phyloP scores from a whole-genome alignment of 139 green algal species.

The Microglena sp. region DNA sequence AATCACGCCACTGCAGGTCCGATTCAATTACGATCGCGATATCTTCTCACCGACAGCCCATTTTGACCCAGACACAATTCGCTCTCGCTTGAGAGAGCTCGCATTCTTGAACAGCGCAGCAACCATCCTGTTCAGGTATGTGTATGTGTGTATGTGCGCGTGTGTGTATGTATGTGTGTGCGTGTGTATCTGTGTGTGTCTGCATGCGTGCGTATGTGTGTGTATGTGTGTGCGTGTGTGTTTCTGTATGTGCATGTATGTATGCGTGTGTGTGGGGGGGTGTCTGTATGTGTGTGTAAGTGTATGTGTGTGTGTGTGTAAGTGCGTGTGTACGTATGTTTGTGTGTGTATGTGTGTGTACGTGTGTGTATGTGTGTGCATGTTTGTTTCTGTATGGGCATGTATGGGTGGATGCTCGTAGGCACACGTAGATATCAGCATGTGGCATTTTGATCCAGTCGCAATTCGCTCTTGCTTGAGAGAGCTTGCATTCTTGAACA shows the following conservation, averaged over 20 bases:
- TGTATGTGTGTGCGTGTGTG: neutral
- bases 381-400: neutral
- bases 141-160: neutral
- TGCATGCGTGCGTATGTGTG: neutral
- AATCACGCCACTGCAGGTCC: too few species aligned
- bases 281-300: neutral
- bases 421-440: neutral
- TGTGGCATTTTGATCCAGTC: constrained; percentile 5
- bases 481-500: constrained; percentile 96
- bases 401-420: neutral
- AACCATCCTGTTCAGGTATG: neutral
- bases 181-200: neutral
- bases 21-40: too few species aligned
- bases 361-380: neutral
- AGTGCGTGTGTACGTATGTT: neutral
- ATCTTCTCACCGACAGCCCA: too few species aligned
- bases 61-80: constrained; percentile 9
- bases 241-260: constrained; percentile 3
- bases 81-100: constrained; percentile 69
- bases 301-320: constrained; percentile 1
- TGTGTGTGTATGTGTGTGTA: constrained; percentile 8
- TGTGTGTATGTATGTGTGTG: neutral
- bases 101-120: constrained; percentile 84
- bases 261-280: neutral
- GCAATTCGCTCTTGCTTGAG: constrained; percentile 35